phyloP scores from a whole-genome alignment of 306 rosid genomes.

The Sechiopsis laciniata region DNA sequence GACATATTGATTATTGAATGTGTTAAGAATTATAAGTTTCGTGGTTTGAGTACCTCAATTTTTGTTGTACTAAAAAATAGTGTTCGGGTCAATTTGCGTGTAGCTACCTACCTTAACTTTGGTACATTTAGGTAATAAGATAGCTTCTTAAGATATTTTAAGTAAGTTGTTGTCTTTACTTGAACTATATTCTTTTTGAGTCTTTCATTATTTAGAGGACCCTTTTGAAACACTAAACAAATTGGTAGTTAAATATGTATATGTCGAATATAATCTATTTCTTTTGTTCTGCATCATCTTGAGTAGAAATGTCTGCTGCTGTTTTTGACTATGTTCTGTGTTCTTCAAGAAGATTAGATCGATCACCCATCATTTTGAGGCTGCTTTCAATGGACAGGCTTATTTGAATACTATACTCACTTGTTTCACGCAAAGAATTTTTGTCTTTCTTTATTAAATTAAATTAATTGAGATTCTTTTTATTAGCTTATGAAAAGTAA shows the following conservation, averaged over 20 bases:
- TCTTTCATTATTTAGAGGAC: too few species aligned
- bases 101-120: too few species aligned
- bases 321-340: constrained; percentile 4
- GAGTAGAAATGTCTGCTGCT: not conserved
- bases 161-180: too few species aligned
- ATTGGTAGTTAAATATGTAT: not conserved
- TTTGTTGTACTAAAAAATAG: too few species aligned
- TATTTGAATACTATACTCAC: constrained; percentile 5
- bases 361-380: constrained; percentile 12
- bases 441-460: not conserved
- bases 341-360: not conserved
- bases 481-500: not conserved
- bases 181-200: too few species aligned
- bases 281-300: not conserved
- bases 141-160: too few species aligned
- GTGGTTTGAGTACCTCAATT: too few species aligned
- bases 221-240: too few species aligned
- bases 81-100: too few species aligned
- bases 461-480: not conserved
- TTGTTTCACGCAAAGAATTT: constrained; percentile 18
- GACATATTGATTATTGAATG: too few species aligned
- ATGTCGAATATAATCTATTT: not conserved
- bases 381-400: not conserved
- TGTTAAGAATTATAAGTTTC: too few species aligned
- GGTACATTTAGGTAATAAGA: too few species aligned